Evolutionary conservation across 2,329 filamentous ascomycete genomes (phyloP).

Genomic region (Aspergillus eucalypticola): DNA sequence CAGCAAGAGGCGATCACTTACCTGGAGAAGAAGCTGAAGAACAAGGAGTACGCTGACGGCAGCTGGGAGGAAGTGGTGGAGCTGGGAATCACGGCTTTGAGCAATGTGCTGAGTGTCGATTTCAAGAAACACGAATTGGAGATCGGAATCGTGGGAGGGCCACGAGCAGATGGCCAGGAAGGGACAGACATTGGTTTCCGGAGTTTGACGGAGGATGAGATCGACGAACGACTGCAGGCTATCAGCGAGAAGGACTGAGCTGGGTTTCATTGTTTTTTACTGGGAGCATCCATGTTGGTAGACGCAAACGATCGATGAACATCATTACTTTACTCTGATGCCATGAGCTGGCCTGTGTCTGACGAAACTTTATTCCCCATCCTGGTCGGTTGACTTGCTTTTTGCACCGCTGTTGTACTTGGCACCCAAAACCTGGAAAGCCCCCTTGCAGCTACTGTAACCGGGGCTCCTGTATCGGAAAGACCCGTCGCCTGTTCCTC

Average conservation of each 20-base stretch:
- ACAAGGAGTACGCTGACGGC: slow-evolving; percentile 92
- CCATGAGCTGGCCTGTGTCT: slow-evolving; percentile 8
- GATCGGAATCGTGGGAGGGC: slow-evolving; percentile 93
- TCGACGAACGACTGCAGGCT: slow-evolving; percentile 95
- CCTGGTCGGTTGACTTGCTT: slow-evolving; percentile 1
- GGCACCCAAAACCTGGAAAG: slow-evolving; percentile 9
- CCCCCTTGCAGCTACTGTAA: slow-evolving; percentile 6
- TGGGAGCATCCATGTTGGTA: slow-evolving; percentile 21
- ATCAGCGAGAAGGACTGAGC: slow-evolving; percentile 95
- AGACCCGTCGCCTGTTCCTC: not conserved
- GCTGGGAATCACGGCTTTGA: slow-evolving; percentile 90
- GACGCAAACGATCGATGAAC: slow-evolving; percentile 26
- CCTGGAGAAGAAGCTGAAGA: slow-evolving; percentile 99
- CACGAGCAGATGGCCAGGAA: slow-evolving; percentile 77
- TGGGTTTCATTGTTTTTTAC: slow-evolving; percentile 10
- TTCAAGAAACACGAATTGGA: slow-evolving; percentile 99
- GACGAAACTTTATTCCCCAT: not conserved
- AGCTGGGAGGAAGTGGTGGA: slow-evolving; percentile 98
- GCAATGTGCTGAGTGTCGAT: slow-evolving; percentile 95
- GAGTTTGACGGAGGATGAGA: slow-evolving; percentile 92
- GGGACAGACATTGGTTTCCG: slow-evolving; percentile 79
- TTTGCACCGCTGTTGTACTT: slow-evolving; percentile 9
- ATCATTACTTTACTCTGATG: slow-evolving; percentile 13
- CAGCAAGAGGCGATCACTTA: slow-evolving; percentile 98
- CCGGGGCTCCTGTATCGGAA: not conserved